phyloP scores from a whole-genome alignment of 345 rosid genomes.

The Heritiera littoralis region DNA sequence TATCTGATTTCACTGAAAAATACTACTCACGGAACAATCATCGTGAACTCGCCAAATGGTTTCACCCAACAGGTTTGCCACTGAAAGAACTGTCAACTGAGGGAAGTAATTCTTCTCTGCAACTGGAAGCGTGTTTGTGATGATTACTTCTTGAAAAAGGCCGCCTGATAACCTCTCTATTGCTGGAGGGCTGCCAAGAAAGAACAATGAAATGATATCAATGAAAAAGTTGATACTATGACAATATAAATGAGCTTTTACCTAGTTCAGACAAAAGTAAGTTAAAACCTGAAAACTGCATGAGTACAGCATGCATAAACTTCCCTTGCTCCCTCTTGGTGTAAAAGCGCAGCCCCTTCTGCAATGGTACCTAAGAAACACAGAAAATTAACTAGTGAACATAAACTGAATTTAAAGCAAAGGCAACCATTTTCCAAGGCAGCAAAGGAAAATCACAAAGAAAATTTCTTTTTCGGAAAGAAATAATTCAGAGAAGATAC shows the following conservation, averaged over 20 bases:
- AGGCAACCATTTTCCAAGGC: not conserved
- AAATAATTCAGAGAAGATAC: not conserved
- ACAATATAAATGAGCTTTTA: not conserved
- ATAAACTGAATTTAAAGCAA: not conserved
- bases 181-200: conserved; percentile 63
- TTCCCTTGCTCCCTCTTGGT: conserved; percentile 97
- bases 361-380: conserved; percentile 69
- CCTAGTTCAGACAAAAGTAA: not conserved
- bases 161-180: conserved; percentile 79
- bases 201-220: conserved; percentile 2
- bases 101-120: conserved; percentile 77
- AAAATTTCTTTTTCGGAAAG: not conserved
- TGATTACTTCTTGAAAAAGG: conserved; percentile 77
- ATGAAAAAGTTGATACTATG: not conserved
- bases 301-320: conserved; percentile 98
- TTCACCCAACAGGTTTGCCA: conserved; percentile 81
- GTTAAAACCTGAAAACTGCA: conserved; percentile 86
- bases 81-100: conserved; percentile 69
- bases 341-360: conserved; percentile 92
- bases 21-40: conserved; percentile 79
- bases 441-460: not conserved
- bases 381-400: not conserved
- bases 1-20: conserved; percentile 45
- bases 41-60: conserved; percentile 90
- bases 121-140: conserved; percentile 74